Percentiles rank a stretch among this genome's conserved stretches.
These are phyloP conservation scores for Thermoascus crustaceus DNA, from an alignment of 2,329 filamentous ascomycete genomes.

Conservation along the genomic window DNA sequence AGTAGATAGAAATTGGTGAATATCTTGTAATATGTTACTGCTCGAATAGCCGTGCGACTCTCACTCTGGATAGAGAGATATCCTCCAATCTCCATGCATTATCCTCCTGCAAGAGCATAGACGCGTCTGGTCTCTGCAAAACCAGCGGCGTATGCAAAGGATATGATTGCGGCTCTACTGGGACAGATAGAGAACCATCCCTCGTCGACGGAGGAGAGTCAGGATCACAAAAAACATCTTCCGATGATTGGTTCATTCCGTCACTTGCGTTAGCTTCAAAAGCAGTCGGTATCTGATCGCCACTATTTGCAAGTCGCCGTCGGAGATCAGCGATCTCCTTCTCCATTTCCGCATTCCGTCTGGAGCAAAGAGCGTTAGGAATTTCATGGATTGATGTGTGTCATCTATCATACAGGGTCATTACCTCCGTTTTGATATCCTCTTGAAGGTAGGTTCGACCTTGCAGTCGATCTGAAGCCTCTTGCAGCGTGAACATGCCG, in stretches of 20 bases:
- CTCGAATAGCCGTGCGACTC: constrained; percentile 36
- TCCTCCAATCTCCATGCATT: constrained; percentile 44
- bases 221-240: constrained; percentile 25
- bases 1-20: constrained; percentile 9
- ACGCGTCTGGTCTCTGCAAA: constrained; percentile 21
- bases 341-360: constrained; percentile 57
- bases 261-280: constrained; percentile 20
- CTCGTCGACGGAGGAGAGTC: constrained; percentile 21
- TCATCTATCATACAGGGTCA: neutral
- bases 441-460: constrained; percentile 59
- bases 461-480: constrained; percentile 56
- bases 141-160: constrained; percentile 25
- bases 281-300: constrained; percentile 17
- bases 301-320: constrained; percentile 32
- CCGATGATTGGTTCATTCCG: constrained; percentile 26
- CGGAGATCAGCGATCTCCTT: constrained; percentile 44
- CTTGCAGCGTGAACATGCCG: constrained; percentile 52
- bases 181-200: constrained; percentile 24
- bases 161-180: constrained; percentile 22
- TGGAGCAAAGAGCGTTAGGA: constrained; percentile 20
- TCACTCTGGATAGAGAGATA: constrained; percentile 28
- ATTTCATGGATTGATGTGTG: neutral
- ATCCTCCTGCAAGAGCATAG: constrained; percentile 29
- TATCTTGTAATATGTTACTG: constrained; percentile 24
- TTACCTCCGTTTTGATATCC: constrained; percentile 52